Evolutionary conservation across 768 basidiomycete genomes (phyloP).

Genomic region (Mrakia hoshinonis): DNA sequence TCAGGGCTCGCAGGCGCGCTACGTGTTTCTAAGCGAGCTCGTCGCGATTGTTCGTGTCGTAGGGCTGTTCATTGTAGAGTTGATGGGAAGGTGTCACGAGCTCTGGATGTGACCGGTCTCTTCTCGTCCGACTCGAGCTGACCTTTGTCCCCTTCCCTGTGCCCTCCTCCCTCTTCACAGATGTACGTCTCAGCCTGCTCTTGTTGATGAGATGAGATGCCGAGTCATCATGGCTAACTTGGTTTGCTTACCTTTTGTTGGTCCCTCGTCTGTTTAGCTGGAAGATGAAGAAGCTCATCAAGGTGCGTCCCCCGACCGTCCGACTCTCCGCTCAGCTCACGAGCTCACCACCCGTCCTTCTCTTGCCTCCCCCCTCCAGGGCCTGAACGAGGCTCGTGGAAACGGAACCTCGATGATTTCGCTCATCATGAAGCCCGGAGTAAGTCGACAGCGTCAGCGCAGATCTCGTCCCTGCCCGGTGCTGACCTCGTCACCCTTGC

Average conservation of each 20-base stretch:
- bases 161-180: constrained; percentile 6
- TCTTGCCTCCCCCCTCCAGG: not conserved
- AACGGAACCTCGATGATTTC: constrained; percentile 99
- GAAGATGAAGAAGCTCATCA: constrained; percentile 99
- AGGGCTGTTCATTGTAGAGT: no score
- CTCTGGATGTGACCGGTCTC: no score
- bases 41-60: no score
- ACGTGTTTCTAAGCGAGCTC: not conserved
- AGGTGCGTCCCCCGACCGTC: constrained; percentile 67
- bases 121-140: not conserved
- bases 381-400: constrained; percentile 55
- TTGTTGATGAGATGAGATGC: no score
- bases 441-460: constrained; percentile 37
- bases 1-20: not conserved
- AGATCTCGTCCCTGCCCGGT: not conserved
- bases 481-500: not conserved
- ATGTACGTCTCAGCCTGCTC: not conserved
- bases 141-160: not conserved
- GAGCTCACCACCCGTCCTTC: not conserved
- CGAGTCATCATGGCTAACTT: not conserved
- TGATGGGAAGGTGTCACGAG: no score
- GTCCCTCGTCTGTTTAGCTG: constrained; percentile 29
- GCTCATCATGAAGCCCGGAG: constrained; percentile 91
- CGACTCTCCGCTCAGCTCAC: not conserved
- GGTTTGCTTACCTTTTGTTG: not conserved